phyloP scores from a whole-genome alignment of 257 asterid species.

The Salvia miltiorrhiza region DNA sequence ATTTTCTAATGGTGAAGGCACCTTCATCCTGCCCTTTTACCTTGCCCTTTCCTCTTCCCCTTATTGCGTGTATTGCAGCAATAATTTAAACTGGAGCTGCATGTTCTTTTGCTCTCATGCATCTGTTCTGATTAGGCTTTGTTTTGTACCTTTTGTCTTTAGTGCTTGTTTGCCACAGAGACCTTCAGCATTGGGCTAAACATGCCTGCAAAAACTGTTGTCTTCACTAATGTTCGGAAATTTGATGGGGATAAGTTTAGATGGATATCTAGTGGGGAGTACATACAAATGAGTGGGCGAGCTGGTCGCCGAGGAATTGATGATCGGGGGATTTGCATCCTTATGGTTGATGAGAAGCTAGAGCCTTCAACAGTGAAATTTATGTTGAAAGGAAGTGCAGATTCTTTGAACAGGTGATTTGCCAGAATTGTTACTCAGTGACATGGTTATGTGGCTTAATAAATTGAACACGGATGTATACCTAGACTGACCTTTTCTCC shows the following conservation, averaged over 20 bases:
- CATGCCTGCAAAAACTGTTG: slow-evolving; percentile 99
- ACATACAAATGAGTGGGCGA: slow-evolving; percentile 99
- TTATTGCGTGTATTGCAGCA: background rate
- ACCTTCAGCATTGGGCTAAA: slow-evolving; percentile 98
- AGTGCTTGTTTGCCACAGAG: slow-evolving; percentile 99
- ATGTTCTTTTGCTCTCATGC: background rate
- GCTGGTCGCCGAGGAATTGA: slow-evolving; percentile 99
- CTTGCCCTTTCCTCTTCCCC: slow-evolving; percentile 4
- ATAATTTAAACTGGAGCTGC: background rate
- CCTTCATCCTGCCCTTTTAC: background rate
- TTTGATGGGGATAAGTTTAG: slow-evolving; percentile 96
- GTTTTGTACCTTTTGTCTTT: slow-evolving; percentile 25
- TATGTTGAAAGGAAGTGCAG: slow-evolving; percentile 97
- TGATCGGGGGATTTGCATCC: slow-evolving; percentile 97
- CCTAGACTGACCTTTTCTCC: background rate
- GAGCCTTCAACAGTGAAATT: slow-evolving; percentile 89
- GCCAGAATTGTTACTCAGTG: background rate
- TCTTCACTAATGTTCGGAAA: slow-evolving; percentile 93
- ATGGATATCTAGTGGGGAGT: slow-evolving; percentile 98
- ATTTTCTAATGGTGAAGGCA: background rate
- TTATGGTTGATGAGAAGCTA: slow-evolving; percentile 96
- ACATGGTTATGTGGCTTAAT: background rate
- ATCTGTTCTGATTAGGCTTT: slow-evolving; percentile 12
- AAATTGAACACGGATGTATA: background rate
- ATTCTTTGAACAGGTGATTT: slow-evolving; percentile 81